Conservation (phyloP, 805 yeast genomes). For the Candida odintsovae region DNA sequence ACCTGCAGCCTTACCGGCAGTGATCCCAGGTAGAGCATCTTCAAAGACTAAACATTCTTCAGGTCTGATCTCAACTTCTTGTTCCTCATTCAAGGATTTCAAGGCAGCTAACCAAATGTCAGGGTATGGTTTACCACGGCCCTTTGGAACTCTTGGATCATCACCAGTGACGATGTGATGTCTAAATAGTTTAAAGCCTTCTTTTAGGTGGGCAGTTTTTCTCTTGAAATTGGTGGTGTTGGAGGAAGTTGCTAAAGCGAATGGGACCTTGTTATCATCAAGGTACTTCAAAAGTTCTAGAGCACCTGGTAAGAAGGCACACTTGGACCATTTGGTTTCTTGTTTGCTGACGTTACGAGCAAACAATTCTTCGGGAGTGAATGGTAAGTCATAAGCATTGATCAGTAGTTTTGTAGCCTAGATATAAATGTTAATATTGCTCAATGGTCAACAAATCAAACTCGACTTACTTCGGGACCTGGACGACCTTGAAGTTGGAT, state of each 20-base stretch:
- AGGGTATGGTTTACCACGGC: slow-evolving; percentile 91
- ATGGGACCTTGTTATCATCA: slow-evolving; percentile 52
- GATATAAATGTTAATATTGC: not conserved
- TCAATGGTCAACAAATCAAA: not conserved
- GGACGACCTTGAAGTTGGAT: slow-evolving; percentile 87
- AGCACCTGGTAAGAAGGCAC: slow-evolving; percentile 81
- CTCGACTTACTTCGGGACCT: slow-evolving; percentile 44
- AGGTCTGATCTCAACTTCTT: slow-evolving; percentile 44
- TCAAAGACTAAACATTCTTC: slow-evolving; percentile 88
- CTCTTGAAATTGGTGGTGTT: slow-evolving; percentile 49
- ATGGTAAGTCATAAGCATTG: slow-evolving; percentile 61
- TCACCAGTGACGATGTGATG: slow-evolving; percentile 80
- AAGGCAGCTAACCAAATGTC: slow-evolving; percentile 88
- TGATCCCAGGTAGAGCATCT: slow-evolving; percentile 91
- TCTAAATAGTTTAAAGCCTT: slow-evolving; percentile 62
- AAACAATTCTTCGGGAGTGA: slow-evolving; percentile 60
- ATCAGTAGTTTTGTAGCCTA: slow-evolving; percentile 57
- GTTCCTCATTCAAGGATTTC: slow-evolving; percentile 57
- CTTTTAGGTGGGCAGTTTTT: slow-evolving; percentile 65
- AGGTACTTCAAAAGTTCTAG: slow-evolving; percentile 55
- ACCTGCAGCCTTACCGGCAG: slow-evolving; percentile 78
- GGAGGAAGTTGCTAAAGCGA: slow-evolving; percentile 90
- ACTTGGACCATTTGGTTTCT: slow-evolving; percentile 50
- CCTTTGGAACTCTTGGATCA: slow-evolving; percentile 73
- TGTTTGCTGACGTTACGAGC: slow-evolving; percentile 46